Evolutionary conservation across 306 rosid genomes (phyloP).

Genomic region (Nissolia schottii): DNA sequence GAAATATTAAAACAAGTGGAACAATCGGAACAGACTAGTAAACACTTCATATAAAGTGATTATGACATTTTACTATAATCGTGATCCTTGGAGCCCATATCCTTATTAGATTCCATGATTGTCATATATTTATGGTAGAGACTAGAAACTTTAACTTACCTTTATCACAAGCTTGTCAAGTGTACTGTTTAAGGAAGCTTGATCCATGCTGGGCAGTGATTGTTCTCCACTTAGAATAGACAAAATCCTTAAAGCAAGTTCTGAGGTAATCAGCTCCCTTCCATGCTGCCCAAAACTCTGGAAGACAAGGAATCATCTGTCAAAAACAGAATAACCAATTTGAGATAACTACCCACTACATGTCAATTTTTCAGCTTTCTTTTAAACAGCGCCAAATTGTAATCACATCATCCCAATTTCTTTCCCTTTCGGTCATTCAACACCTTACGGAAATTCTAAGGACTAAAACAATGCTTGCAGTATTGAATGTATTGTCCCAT

Average conservation of each 20-base stretch:
- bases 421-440: neutral
- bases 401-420: conserved; percentile 8
- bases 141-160: conserved; percentile 39
- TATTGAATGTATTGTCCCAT: neutral
- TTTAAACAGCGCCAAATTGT: neutral
- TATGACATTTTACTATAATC: neutral
- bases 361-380: conserved; percentile 24
- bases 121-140: neutral
- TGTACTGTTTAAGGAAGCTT: conserved; percentile 50
- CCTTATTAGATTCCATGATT: conserved; percentile 15
- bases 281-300: conserved; percentile 99
- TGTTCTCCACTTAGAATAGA: conserved; percentile 76
- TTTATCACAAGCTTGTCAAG: conserved; percentile 82
- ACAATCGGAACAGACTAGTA: neutral
- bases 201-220: conserved; percentile 56
- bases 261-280: conserved; percentile 91
- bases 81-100: conserved; percentile 6
- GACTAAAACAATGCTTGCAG: neutral
- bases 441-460: neutral
- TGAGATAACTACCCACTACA: conserved; percentile 68
- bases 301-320: conserved; percentile 99
- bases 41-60: neutral
- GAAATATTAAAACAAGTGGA: neutral
- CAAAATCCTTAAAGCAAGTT: conserved; percentile 79
- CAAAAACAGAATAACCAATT: conserved; percentile 93